A percentile compares a stretch with the other conserved stretches of the same genome.
phyloP scores from a whole-genome alignment of 148 eudicot genomes.

The Rhododendron griersonianum region DNA sequence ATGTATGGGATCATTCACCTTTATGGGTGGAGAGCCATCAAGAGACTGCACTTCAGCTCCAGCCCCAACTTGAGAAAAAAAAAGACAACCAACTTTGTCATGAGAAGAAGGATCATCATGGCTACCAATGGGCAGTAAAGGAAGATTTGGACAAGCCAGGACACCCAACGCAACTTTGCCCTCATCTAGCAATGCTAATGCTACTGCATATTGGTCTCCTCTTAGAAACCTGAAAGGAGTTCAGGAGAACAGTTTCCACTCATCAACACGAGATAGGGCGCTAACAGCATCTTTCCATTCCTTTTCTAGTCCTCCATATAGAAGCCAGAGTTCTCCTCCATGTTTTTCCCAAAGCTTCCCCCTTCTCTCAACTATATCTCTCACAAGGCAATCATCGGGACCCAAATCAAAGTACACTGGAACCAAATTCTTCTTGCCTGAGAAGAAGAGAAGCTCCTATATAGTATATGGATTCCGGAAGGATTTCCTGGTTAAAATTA shows the following conservation, averaged over 20 bases:
- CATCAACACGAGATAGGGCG: no score
- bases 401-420: slow-evolving; percentile 89
- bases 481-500: no score
- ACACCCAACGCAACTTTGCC: slow-evolving; percentile 94
- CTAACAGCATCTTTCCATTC: slow-evolving; percentile 99
- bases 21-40: no score
- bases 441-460: slow-evolving; percentile 79
- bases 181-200: slow-evolving; percentile 79
- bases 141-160: slow-evolving; percentile 97
- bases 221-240: slow-evolving; percentile 62
- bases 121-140: slow-evolving; percentile 41
- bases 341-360: slow-evolving; percentile 76
- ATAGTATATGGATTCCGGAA: no score
- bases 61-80: no score
- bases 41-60: no score
- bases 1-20: no score
- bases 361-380: slow-evolving; percentile 79
- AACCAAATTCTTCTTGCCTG: slow-evolving; percentile 84
- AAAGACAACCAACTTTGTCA: slow-evolving; percentile 13
- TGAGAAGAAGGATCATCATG: slow-evolving; percentile 25
- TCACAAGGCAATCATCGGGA: slow-evolving; percentile 81
- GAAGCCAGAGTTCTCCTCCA: slow-evolving; percentile 80
- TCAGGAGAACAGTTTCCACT: not conserved
- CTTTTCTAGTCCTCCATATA: slow-evolving; percentile 84
- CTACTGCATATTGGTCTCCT: slow-evolving; percentile 96